Percentiles rank a stretch among this genome's conserved stretches.
These are phyloP conservation scores for Mrakia frigida DNA, from an alignment of 768 basidiomycete genomes.

Conservation along the genomic window DNA sequence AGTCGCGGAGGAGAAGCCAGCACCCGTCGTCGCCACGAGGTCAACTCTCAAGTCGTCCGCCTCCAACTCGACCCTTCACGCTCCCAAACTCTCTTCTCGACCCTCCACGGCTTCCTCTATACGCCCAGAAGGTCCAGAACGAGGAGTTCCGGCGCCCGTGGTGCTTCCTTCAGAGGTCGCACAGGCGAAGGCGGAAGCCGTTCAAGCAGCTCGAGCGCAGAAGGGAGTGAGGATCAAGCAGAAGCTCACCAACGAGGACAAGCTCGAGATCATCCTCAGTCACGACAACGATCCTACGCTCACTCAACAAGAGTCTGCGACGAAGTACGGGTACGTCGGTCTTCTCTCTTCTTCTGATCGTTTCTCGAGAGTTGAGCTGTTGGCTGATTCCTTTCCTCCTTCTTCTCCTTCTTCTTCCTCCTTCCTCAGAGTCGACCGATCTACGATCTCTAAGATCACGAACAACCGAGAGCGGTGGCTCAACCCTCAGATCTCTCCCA, in stretches of 20 bases:
- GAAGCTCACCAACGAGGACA: conserved; percentile 9
- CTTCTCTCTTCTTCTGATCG: neutral
- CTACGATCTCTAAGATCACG: conserved; percentile 4
- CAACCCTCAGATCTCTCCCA: neutral
- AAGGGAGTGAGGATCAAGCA: neutral
- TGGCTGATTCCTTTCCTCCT: neutral
- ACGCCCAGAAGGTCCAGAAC: neutral
- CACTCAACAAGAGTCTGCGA: conserved; percentile 10
- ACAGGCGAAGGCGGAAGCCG: neutral
- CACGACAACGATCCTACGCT: conserved; percentile 4
- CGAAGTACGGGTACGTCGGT: neutral
- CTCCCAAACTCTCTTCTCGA: too few species aligned
- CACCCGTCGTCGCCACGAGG: neutral
- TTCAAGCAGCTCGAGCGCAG: neutral
- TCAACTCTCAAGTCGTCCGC: neutral
- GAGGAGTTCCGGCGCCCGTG: neutral
- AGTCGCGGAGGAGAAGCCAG: neutral
- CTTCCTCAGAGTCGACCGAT: conserved; percentile 4
- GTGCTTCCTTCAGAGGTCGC: neutral
- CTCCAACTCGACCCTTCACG: neutral
- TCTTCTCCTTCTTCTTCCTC: neutral
- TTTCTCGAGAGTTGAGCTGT: neutral
- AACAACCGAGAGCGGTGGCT: conserved; percentile 11
- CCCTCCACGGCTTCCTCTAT: neutral
- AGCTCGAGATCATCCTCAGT: conserved; percentile 17